Evolutionary conservation across 805 yeast genomes (phyloP).

Genomic region (Debaryomyces prosopidis): DNA sequence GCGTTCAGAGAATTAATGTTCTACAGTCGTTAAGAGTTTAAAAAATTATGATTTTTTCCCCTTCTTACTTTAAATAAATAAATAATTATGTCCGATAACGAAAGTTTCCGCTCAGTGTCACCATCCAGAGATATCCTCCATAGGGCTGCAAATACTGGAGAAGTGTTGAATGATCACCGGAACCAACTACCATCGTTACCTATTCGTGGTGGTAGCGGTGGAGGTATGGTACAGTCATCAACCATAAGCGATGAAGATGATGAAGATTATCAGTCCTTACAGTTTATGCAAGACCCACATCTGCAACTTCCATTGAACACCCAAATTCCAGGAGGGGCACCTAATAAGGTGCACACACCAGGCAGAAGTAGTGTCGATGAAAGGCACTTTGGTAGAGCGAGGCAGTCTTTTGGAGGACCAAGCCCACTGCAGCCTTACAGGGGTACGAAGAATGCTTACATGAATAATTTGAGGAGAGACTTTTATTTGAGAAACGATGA

Average conservation of each 20-base stretch:
- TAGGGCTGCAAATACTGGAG: constrained; percentile 26
- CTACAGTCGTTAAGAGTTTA: not conserved
- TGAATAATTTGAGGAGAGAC: constrained; percentile 18
- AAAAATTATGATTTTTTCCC: constrained; percentile 4
- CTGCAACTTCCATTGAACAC: too few relatives aligned
- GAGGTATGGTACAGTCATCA: constrained; percentile 5
- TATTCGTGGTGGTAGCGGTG: constrained; percentile 9
- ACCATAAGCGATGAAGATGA: constrained; percentile 20
- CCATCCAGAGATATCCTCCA: constrained; percentile 21
- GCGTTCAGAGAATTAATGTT: too few relatives aligned
- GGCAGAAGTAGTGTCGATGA: constrained; percentile 3
- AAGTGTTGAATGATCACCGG: constrained; percentile 41
- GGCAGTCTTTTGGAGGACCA: not conserved
- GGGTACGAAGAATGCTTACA: constrained; percentile 5
- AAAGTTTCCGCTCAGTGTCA: constrained; percentile 33
- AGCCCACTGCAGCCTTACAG: not conserved
- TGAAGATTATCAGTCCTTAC: constrained; percentile 1
- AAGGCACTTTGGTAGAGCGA: not conserved
- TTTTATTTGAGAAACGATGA: constrained; percentile 13
- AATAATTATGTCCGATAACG: constrained; percentile 39
- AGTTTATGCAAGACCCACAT: not conserved
- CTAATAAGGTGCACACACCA: too few relatives aligned
- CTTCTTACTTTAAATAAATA: not conserved
- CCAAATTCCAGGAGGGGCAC: too few relatives aligned
- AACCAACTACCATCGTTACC: constrained; percentile 38